Percentiles rank a stretch among this genome's conserved stretches.
Conservation (phyloP, 352 stramenopile genomes). For the Pythium sp. region DNA sequence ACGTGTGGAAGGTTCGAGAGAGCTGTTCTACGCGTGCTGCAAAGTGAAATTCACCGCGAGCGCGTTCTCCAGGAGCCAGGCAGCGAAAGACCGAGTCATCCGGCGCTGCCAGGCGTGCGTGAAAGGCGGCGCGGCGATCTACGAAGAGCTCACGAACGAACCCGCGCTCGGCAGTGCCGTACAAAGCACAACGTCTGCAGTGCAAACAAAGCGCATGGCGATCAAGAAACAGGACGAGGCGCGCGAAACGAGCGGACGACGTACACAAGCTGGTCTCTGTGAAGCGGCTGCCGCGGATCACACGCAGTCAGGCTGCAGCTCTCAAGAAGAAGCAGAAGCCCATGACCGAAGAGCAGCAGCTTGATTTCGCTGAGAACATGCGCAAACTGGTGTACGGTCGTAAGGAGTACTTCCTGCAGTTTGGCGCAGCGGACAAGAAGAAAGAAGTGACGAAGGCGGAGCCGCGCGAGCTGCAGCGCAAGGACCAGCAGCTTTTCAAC, state of each 20-base stretch:
- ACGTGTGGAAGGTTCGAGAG: not conserved
- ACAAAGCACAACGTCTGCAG: not conserved
- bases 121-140: not conserved
- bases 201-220: not conserved
- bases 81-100: not conserved
- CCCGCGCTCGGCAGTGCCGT: not conserved
- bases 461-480: not conserved
- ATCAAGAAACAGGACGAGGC: not conserved
- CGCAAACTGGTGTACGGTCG: not conserved
- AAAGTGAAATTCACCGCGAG: constrained; percentile 1
- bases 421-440: not conserved
- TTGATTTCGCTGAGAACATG: constrained; percentile 4
- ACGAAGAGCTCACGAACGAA: not conserved
- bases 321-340: not conserved
- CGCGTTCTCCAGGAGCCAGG: not conserved
- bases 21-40: not conserved
- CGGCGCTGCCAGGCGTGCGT: not conserved
- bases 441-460: not conserved
- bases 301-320: not conserved
- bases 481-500: not conserved
- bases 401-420: constrained; percentile 3
- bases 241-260: not conserved
- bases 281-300: constrained; percentile 1
- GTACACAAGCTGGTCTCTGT: not conserved
- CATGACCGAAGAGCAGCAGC: not conserved